Evolutionary conservation across 257 asterid species (phyloP).

Genomic region (Ocimum tenuiflorum): DNA sequence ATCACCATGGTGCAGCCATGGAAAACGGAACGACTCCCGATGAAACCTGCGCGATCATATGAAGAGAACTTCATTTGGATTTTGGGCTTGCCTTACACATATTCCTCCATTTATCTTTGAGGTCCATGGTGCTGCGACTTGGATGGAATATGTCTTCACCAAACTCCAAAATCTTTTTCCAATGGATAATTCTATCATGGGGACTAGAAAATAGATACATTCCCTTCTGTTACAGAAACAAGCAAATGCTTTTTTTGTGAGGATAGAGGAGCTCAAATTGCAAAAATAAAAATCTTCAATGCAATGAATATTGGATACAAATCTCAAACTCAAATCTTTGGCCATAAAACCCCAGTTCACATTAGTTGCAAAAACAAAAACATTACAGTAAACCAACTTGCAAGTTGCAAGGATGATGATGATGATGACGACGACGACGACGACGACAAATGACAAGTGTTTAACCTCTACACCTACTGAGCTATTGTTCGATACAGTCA

Average conservation of each 20-base stretch:
- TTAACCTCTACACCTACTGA: neutral
- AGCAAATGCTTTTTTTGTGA: no score
- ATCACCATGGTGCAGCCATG: no score
- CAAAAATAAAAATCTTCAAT: neutral
- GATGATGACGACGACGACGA: no score
- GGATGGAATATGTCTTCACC: constrained; percentile 44
- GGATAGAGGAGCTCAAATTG: neutral
- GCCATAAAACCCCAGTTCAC: no score
- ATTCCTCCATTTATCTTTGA: constrained; percentile 76
- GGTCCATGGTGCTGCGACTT: constrained; percentile 52
- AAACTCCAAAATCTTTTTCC: constrained; percentile 45
- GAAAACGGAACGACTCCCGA: no score
- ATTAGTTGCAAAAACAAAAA: no score
- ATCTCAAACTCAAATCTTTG: no score
- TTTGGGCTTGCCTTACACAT: constrained; percentile 35
- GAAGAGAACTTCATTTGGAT: constrained; percentile 15
- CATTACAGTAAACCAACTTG: neutral
- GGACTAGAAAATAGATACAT: constrained; percentile 17
- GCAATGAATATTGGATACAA: neutral
- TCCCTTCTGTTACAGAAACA: constrained; percentile 45
- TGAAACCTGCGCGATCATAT: no score
- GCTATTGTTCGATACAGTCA: neutral
- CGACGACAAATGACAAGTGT: no score
- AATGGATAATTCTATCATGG: constrained; percentile 28
- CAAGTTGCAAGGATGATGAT: neutral